These are phyloP conservation scores for Mycena leptocephala DNA, from an alignment of 768 basidiomycete genomes.

Conservation along the genomic window DNA sequence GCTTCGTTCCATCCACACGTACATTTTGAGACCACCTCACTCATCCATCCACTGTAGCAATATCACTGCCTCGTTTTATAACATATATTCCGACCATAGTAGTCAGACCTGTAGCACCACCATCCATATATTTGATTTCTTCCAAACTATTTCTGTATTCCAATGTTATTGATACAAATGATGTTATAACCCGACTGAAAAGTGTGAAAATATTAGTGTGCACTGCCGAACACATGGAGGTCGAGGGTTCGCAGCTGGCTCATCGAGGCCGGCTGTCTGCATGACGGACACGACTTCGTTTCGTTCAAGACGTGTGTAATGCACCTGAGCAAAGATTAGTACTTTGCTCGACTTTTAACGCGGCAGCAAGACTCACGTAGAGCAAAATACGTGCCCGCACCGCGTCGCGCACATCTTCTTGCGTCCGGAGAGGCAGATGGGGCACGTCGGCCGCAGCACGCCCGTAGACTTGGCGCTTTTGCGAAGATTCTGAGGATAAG, in stretches of 20 bases:
- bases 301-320: constrained; percentile 24
- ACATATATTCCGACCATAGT: constrained; percentile 23
- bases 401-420: constrained; percentile 43
- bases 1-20: constrained; percentile 23
- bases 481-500: background rate
- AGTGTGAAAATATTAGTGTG: background rate
- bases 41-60: constrained; percentile 34
- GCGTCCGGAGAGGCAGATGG: constrained; percentile 46
- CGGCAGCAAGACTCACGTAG: constrained; percentile 41
- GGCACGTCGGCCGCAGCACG: constrained; percentile 41
- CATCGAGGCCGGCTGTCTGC: constrained; percentile 26
- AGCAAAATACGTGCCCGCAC: constrained; percentile 53
- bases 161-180: constrained; percentile 21
- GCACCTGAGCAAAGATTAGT: constrained; percentile 10
- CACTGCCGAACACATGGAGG: background rate
- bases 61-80: constrained; percentile 16
- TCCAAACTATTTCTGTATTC: background rate
- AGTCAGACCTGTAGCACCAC: constrained; percentile 2
- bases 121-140: constrained; percentile 17
- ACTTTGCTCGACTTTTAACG: background rate
- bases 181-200: background rate
- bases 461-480: constrained; percentile 7
- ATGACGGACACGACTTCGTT: constrained; percentile 25
- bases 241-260: constrained; percentile 26
- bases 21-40: background rate